These are phyloP conservation scores for Microascus cirrosus DNA, from an alignment of 2,329 filamentous ascomycete genomes.

Conservation along the genomic window DNA sequence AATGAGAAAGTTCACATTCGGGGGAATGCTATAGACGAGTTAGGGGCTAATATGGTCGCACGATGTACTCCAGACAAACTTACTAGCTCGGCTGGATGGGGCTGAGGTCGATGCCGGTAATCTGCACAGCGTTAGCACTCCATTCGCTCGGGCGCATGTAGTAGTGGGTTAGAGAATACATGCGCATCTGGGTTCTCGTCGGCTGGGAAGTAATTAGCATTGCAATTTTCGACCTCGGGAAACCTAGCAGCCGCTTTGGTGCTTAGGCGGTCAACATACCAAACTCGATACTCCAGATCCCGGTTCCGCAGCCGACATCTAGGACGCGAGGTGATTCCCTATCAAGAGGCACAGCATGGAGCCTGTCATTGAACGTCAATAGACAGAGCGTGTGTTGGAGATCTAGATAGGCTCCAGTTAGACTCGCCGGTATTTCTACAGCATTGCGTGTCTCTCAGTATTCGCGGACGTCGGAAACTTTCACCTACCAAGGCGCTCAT, in stretches of 20 bases:
- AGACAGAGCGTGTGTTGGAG: conserved; percentile 16
- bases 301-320: conserved; percentile 20
- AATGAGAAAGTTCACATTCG: conserved; percentile 36
- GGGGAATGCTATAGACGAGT: conserved; percentile 23
- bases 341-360: conserved; percentile 11
- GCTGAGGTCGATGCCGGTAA: conserved; percentile 28
- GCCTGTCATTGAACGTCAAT: conserved; percentile 13
- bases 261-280: conserved; percentile 7
- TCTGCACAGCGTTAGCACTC: conserved; percentile 6
- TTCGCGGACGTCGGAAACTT: neutral
- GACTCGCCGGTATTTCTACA: neutral
- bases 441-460: neutral
- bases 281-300: conserved; percentile 20
- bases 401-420: conserved; percentile 6
- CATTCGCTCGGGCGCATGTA: neutral
- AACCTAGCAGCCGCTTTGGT: neutral
- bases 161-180: conserved; percentile 6
- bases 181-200: conserved; percentile 16
- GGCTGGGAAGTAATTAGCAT: conserved; percentile 1
- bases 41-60: neutral
- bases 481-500: conserved; percentile 11
- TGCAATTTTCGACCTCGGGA: neutral
- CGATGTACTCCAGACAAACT: neutral
- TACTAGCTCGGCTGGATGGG: conserved; percentile 27
- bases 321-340: conserved; percentile 12